Base-by-base conservation (phyloP, 176 grass and related monocot genomes). In the Carex kokanica region DNA sequence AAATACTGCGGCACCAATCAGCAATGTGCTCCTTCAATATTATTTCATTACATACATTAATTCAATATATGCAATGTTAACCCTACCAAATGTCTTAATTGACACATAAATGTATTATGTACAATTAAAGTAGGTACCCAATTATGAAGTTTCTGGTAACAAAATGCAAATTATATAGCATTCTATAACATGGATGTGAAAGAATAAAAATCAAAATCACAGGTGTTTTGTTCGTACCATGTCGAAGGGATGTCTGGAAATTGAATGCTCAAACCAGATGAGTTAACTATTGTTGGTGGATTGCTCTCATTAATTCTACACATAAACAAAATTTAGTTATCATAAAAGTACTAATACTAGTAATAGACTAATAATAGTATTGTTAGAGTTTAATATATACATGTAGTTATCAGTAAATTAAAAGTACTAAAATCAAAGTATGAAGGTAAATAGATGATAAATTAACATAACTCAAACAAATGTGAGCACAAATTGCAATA, bases 1-100 rank as follows among this genome's bases (percentile, higher is more conserved):
- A 25, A 74, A 29, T 74, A 52, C 71, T 53, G 71, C 71, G 29
- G 71, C 72, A 24, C 47, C 72, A 52, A 53, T 14, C 71, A 74
- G 12, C 71, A 20, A 53, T 54, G 45, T 14, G 45, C 71, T 74
- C 71, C 71, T 74, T 27, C 71, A 54, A 17, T 23, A 29, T 73
- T 23, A 73, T 47, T 73, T 49, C 40, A 73, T 73, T 73, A 73
- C 40, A 73, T 69, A 73, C 40, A 73, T 49, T 20, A 47, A 73
- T 73, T 49, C 18, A 73, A 73, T 12, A 49, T 49, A 49, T 49
- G 10, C 69, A 73, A 3, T 18, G 2, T 69, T 69, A 69, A 2
- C 34, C 62, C 69, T 14, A 20, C 67, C 8, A 74, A 24, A 74
- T 24, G 41, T 11, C 70, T 74, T 41, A 27, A 27, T 27, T 27